These are phyloP conservation scores for Sordariomycetes sp. DNA, from an alignment of 2,329 filamentous ascomycete species.

Conservation along the genomic window DNA sequence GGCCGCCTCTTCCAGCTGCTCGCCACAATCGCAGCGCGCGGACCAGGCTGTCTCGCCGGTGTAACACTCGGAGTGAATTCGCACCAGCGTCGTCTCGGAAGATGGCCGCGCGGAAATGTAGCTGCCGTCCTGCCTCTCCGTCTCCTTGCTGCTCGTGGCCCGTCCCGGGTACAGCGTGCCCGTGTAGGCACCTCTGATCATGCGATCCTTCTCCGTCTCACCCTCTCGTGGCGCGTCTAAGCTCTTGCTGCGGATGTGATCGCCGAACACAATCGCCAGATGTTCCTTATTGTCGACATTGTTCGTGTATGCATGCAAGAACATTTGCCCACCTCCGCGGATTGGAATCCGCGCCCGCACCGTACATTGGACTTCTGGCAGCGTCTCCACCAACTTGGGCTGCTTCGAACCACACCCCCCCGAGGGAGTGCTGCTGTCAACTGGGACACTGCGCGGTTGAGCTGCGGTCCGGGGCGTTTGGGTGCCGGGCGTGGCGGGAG, in stretches of 20 bases:
- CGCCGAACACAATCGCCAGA: slow-evolving; percentile 91
- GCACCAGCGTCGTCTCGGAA: slow-evolving; percentile 55
- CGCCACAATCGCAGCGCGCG: slow-evolving; percentile 92
- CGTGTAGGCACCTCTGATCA: slow-evolving; percentile 89
- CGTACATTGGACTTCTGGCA: slow-evolving; percentile 85
- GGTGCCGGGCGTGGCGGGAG: slow-evolving; percentile 55
- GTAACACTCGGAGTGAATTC: slow-evolving; percentile 97
- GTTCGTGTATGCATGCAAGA: slow-evolving; percentile 89
- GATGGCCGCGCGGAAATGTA: slow-evolving; percentile 2
- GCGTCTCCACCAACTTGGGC: slow-evolving; percentile 62
- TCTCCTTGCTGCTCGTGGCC: slow-evolving; percentile 59
- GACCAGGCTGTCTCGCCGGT: slow-evolving; percentile 99
- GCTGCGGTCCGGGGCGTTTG: slow-evolving; percentile 34
- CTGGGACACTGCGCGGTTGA: slow-evolving; percentile 43
- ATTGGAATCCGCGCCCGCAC: slow-evolving; percentile 94
- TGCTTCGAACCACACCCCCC: slow-evolving; percentile 54
- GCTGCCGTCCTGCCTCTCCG: slow-evolving; percentile 10
- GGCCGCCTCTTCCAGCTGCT: slow-evolving; percentile 94
- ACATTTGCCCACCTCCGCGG: slow-evolving; percentile 89
- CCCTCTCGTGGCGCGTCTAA: slow-evolving; percentile 64
- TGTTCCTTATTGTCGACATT: slow-evolving; percentile 93
- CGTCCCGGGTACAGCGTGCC: slow-evolving; percentile 81
- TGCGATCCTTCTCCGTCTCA: slow-evolving; percentile 80
- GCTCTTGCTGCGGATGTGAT: slow-evolving; percentile 64
- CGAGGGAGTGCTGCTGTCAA: slow-evolving; percentile 47